phyloP scores from a whole-genome alignment of 108 stramenopile genomes.

The Nannochloropsis salina region DNA sequence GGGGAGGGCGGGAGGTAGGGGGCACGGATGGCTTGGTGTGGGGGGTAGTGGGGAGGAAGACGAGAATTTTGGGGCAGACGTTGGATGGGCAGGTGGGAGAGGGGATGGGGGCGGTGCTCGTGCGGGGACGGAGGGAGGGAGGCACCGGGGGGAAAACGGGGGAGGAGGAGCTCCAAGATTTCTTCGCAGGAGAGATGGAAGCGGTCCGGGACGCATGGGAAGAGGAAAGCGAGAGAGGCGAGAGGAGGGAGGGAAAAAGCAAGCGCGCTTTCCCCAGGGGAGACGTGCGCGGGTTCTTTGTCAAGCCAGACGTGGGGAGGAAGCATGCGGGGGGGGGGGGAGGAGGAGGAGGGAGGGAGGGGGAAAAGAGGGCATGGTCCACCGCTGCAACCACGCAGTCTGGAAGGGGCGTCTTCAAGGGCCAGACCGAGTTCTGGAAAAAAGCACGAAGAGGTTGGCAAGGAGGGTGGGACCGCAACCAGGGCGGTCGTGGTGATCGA shows the following conservation, averaged over 20 bases:
- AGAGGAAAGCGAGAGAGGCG: neutral
- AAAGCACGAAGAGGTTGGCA: neutral
- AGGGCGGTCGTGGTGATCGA: neutral
- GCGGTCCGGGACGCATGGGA: neutral
- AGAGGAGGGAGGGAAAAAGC: neutral
- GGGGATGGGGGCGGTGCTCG: neutral
- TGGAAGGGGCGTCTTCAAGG: neutral
- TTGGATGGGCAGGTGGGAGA: neutral
- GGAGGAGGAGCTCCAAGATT: neutral
- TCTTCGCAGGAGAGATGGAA: neutral
- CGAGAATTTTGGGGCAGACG: neutral
- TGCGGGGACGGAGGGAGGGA: neutral
- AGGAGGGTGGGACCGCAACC: neutral
- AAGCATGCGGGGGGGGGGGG: neutral
- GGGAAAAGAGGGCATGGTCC: neutral
- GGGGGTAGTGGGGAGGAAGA: neutral
- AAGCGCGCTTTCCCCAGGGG: neutral
- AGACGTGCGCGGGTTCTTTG: neutral
- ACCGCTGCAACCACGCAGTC: no score
- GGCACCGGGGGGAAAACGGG: neutral
- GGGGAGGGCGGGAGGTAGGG: neutral
- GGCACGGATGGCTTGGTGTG: neutral
- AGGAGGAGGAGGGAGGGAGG: neutral
- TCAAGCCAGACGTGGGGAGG: neutral
- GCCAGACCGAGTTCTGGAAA: neutral